Evolutionary conservation across 345 rosid species (phyloP), one percentile per base, ranked within the genome.

Genomic region (Moricandia arvensis): DNA sequence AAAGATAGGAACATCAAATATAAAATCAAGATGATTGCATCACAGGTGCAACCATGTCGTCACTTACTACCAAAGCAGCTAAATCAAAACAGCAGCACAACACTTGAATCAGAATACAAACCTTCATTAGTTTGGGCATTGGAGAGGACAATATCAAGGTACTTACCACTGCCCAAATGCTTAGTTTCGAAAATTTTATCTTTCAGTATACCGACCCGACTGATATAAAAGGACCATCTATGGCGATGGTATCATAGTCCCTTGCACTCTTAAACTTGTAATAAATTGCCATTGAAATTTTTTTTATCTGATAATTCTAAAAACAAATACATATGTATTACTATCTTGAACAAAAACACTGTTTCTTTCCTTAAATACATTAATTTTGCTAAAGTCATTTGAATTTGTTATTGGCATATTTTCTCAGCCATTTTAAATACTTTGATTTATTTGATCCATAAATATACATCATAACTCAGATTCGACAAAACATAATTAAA

Each of bases 181-280:
- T 96, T 96, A 76, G 97, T 84, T 93, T 93, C 96, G 83, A 91
- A 93, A 27, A 96, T 82, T 90, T 91, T 96, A 88, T 95, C 99
- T 96, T 96, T 96, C 90, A 96, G 84, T 73, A 85, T 86, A 87
- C n/a, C n/a, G n/a, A n/a, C n/a, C 98, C 97, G 66, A 93, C 96
- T 11, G 96, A 89, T 82, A 96, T 93, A 88, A 93, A 96, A 49
- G 98, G 93, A 71, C 98, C 99, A 82, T 90, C 99, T 97, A 96
- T 83, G 68, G 89, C 63, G 63, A 96, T 83, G 54, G 98, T 87
- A 87, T 96, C 98, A 80, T 85, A 96, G 81, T 86, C 98, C 92
- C 86, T 87, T 67, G 99, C 99, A 88, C 99, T 96, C 93, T 96
- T 93, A 86, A 93, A 96, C 85, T 96, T 96, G 88, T 93, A 96